Conservation (phyloP, 352 stramenopile species). For the Halophytophthora batemanensis region DNA sequence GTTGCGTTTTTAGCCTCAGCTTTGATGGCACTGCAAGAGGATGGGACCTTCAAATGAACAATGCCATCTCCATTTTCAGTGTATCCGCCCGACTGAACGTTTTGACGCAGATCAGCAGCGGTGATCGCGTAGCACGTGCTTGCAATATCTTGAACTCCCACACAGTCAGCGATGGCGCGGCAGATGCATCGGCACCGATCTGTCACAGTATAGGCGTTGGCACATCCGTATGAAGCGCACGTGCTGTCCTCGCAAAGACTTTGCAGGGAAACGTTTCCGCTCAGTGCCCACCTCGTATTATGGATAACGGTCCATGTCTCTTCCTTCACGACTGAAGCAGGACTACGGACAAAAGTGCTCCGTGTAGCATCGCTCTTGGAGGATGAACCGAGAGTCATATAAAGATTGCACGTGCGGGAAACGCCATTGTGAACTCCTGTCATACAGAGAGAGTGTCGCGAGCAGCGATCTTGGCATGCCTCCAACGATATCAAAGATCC, state of each 20-base stretch:
- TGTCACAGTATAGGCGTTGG: constrained; percentile 24
- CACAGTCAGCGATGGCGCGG: constrained; percentile 24
- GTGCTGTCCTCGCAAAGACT: constrained; percentile 21
- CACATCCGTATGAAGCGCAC: constrained; percentile 30
- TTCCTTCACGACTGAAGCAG: constrained; percentile 25
- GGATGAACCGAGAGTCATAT: constrained; percentile 33
- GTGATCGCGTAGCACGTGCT: constrained; percentile 40
- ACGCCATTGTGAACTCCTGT: constrained; percentile 32
- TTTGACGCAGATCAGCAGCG: constrained; percentile 34
- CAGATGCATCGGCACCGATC: constrained; percentile 53
- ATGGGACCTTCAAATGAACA: constrained; percentile 56
- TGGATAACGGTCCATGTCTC: constrained; percentile 41
- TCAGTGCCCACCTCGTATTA: constrained; percentile 31
- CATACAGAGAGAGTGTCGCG: constrained; percentile 42
- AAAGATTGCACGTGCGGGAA: constrained; percentile 40
- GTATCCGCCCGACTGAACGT: constrained; percentile 27
- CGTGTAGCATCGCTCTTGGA: constrained; percentile 20
- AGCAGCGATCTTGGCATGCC: constrained; percentile 34
- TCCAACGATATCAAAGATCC: constrained; percentile 37
- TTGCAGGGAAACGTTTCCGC: constrained; percentile 31
- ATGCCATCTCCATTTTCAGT: constrained; percentile 16
- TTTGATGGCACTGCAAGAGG: constrained; percentile 56
- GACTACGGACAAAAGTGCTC: constrained; percentile 22
- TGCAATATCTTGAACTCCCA: constrained; percentile 39
- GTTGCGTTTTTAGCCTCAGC: constrained; percentile 18